Evolutionary conservation across 176 grass and related monocot genomes (phyloP), one percentile per base, ranked within the genome.

Genomic region (Oryza coarctata): DNA sequence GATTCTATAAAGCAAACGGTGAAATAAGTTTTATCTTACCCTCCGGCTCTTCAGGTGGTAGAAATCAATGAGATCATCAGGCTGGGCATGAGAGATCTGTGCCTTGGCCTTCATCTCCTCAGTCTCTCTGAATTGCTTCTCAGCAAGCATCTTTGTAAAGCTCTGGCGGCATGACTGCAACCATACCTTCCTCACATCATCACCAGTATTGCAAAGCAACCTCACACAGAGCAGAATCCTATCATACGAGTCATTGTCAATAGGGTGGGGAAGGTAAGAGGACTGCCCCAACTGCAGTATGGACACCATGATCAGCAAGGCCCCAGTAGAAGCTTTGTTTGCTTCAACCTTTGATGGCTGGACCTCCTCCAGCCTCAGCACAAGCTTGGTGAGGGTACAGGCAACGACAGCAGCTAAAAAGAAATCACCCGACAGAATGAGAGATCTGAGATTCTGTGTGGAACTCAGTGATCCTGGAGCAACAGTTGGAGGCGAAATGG

Each of bases 21-120:
- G 74, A 74, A 76, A 68, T 9, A 39, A 75, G 36, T 32, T 41
- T 79, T 34, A 0, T 28, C 69, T 80, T 29, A 93, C 91, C 91
- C 84, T 93, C 49, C 87, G 75, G 84, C 91, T 93, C 78, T 93
- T 93, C 12, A 90, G 79, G 68, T 93, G 91, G 78, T 90, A 90
- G 76, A 93, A 93, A 81, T 93, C 91, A 85, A 90, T 93, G 30
- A 93, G 87, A 76, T 93, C 91, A 93, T 90, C 91, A 43, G 87
- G 87, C 69, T 93, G 91, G 28, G 81, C 91, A 90, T 90, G 77
- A 52, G 80, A 79, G 68, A 90, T 85, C 66, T 93, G 91, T 33
- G 87, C 84, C 63, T 90, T 90, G 4, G 87, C 84, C 78, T 86
- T 83, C 67, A 93, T 40, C 77, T 93, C 87, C 58, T 93, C 87